phyloP scores from a whole-genome alignment of 1,139 yeast species.

The Kurtzmaniella quercitrusa region DNA sequence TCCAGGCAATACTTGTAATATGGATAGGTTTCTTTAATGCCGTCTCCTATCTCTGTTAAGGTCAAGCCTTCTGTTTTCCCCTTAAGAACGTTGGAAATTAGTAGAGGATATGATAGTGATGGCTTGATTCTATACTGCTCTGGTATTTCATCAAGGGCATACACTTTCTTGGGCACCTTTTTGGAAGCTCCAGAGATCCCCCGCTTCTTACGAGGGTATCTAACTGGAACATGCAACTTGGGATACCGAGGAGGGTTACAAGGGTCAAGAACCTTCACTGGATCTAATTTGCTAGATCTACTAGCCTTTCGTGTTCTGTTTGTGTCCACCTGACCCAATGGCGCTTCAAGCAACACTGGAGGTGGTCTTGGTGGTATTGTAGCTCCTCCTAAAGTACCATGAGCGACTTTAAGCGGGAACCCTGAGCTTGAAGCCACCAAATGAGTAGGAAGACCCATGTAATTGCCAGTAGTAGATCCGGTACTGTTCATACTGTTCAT shows the following conservation, averaged over 20 bases:
- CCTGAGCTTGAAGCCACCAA: constrained; percentile 14
- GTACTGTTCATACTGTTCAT: constrained; percentile 13
- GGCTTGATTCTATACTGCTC: constrained; percentile 84
- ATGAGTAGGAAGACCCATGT: constrained; percentile 21
- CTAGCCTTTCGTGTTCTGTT: constrained; percentile 7
- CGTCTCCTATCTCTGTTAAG: constrained; percentile 78
- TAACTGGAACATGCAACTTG: constrained; percentile 36
- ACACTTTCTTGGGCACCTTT: constrained; percentile 54
- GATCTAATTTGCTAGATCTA: neutral
- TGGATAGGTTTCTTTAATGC: constrained; percentile 83
- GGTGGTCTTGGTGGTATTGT: constrained; percentile 23
- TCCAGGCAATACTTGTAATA: constrained; percentile 90
- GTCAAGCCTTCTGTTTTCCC: constrained; percentile 70
- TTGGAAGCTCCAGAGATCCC: constrained; percentile 14
- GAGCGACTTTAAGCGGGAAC: constrained; percentile 16
- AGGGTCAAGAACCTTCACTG: constrained; percentile 3
- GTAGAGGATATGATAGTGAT: constrained; percentile 67
- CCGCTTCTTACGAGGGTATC: constrained; percentile 37
- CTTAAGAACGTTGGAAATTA: constrained; percentile 75
- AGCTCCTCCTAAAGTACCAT: constrained; percentile 10
- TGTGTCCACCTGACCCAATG: constrained; percentile 9
- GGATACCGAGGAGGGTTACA: constrained; percentile 23
- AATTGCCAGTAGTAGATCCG: constrained; percentile 6
- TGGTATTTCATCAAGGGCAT: constrained; percentile 76
- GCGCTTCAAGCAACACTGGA: constrained; percentile 37